Evolutionary conservation across 2,329 filamentous ascomycete species (phyloP).

Genomic region (Colletotrichum zoysiae): DNA sequence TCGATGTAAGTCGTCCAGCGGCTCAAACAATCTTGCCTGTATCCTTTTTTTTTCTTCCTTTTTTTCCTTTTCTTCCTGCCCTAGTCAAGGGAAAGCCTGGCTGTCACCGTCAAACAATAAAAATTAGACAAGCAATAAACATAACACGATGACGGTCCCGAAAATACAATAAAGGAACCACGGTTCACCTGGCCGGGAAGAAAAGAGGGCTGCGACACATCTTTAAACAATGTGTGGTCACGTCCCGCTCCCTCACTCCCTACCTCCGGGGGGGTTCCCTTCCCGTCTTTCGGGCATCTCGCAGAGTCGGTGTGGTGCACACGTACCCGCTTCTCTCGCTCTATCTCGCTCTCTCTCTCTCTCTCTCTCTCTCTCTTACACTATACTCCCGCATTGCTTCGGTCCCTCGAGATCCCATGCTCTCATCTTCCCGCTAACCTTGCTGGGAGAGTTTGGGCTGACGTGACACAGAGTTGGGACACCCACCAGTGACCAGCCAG

Average conservation of each 20-base stretch:
- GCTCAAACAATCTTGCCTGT: conserved; percentile 14
- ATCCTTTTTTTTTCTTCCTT: neutral
- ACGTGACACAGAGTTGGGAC: conserved; percentile 34
- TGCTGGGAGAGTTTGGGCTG: conserved; percentile 21
- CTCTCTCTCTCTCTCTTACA: too few relatives aligned
- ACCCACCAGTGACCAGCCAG: neutral
- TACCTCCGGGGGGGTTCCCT: neutral
- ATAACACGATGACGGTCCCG: conserved; percentile 29
- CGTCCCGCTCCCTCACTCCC: neutral
- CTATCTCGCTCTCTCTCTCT: too few relatives aligned
- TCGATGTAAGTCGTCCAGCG: conserved; percentile 39
- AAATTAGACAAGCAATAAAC: conserved; percentile 38
- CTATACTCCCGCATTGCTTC: neutral
- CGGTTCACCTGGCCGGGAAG: conserved; percentile 15
- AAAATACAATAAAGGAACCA: conserved; percentile 7
- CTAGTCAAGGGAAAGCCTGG: conserved; percentile 10
- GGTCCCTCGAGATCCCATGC: neutral
- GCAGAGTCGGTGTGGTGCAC: neutral
- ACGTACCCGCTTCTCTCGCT: conserved; percentile 1
- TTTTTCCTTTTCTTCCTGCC: neutral
- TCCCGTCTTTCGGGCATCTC: neutral
- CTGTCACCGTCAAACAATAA: conserved; percentile 39
- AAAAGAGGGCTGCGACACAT: conserved; percentile 3
- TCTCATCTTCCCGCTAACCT: conserved; percentile 27
- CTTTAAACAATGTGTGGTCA: conserved; percentile 32